phyloP scores from a whole-genome alignment of 345 rosid species.

The Populus nigra region DNA sequence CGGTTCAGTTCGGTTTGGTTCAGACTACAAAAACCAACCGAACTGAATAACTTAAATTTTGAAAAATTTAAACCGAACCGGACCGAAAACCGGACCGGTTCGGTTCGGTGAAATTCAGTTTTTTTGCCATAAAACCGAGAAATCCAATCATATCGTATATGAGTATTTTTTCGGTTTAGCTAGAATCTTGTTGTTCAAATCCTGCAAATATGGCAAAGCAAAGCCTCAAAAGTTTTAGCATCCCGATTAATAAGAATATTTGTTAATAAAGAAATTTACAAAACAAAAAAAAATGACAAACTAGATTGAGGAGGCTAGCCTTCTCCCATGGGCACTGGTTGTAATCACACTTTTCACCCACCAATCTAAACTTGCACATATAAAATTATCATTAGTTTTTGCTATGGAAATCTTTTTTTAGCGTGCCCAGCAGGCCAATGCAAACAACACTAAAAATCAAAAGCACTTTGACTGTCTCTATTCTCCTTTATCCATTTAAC shows the following conservation, averaged over 20 bases:
- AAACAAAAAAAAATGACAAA: background rate
- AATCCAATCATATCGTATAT: too few species aligned
- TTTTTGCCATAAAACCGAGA: too few species aligned
- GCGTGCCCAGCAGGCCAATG: too few species aligned
- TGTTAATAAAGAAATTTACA: background rate
- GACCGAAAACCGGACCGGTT: too few species aligned
- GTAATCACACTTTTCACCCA: constrained; percentile 58
- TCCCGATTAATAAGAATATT: background rate
- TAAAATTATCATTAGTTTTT: constrained; percentile 42
- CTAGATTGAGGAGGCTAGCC: constrained; percentile 52
- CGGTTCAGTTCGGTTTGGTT: too few species aligned
- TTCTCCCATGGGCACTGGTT: constrained; percentile 56
- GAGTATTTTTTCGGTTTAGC: constrained; percentile 4
- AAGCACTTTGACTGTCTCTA: too few species aligned
- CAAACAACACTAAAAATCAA: too few species aligned
- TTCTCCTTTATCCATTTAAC: too few species aligned
- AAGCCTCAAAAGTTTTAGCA: background rate
- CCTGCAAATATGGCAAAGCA: constrained; percentile 23
- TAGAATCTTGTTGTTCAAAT: constrained; percentile 48
- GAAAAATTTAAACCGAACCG: too few species aligned
- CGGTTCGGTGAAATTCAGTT: too few species aligned
- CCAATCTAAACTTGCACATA: constrained; percentile 67
- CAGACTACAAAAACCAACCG: too few species aligned
- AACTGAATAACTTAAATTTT: too few species aligned
- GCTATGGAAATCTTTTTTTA: constrained; percentile 19